Conservation (phyloP, 495 filamentous ascomycete genomes). For the Aspergillus hancockii region DNA sequence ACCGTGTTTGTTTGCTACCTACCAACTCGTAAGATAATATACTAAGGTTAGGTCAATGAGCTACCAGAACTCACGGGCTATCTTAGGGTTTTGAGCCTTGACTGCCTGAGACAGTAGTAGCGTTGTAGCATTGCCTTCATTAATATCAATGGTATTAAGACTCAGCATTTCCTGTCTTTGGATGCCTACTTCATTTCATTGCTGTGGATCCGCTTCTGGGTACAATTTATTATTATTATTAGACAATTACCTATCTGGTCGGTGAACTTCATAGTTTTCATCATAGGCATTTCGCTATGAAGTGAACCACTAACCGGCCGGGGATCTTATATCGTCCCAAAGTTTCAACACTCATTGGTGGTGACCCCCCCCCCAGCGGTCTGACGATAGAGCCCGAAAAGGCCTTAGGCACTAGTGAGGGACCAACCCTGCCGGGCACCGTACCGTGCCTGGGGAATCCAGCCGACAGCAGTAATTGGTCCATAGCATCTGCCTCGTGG, state of each 20-base stretch:
- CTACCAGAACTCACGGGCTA: background rate
- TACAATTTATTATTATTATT: background rate
- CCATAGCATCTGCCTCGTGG: constrained; percentile 15
- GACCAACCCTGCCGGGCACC: constrained; percentile 1
- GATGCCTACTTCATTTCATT: background rate
- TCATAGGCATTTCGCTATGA: background rate
- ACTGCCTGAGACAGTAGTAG: background rate
- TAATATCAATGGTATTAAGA: constrained; percentile 2
- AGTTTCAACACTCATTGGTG: background rate
- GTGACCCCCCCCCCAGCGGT: background rate
- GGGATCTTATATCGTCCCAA: background rate
- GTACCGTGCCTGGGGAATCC: background rate
- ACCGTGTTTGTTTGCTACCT: constrained; percentile 7
- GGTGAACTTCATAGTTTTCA: background rate
- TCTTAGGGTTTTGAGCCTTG: background rate
- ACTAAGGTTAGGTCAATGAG: background rate
- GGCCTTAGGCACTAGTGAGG: constrained; percentile 5
- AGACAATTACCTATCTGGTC: background rate
- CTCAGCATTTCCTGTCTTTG: background rate
- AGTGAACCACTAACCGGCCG: background rate
- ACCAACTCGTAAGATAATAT: constrained; percentile 8
- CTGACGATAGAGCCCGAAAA: background rate
- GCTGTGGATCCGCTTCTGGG: background rate
- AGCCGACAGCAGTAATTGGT: constrained; percentile 11
- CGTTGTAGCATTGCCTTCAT: background rate